Base-by-base conservation (phyloP, 495 filamentous ascomycete genomes). In the Hypoxylon fragiforme region DNA sequence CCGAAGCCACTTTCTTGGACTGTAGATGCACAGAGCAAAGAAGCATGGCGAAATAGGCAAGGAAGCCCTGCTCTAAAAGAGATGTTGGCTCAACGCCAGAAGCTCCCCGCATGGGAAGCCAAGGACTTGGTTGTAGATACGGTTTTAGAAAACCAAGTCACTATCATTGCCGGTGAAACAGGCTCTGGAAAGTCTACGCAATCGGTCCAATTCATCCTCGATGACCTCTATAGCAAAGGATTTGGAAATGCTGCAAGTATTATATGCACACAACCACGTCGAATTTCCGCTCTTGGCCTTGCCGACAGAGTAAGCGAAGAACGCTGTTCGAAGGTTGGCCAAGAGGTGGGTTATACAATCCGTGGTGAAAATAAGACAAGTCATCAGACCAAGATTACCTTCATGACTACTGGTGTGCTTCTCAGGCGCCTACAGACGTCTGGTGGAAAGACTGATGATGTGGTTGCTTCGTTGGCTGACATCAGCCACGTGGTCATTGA, bases 151-250 rank as follows among this genome's bases (percentile, higher is more conserved):
- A 81, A 90, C 63, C 91, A 95, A 68, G 89, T 97, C 15, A 92
- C 88, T 3, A 97, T 98, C 55, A 95, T 98, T 44, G 92, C 91
- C 20, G 94, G 94, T 57, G 94, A 97, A 71, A 98, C 94, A 5
- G 94, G 94, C 45, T 95, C 89, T 35, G 94, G 94, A 62, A 98
- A 98, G 69, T 96, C 91, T 46, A 98, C 94, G 0, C 94, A 98
- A 69, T 90, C 90, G 9, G 94, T 97, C 3, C 94, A 98, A 67
- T 98, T 97, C 68, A 77, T 98, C 16, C 76, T 98, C 5, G 94
- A 98, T 62, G 90, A 97, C 61, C 76, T 98, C 64, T 96, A 97
- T 62, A 72, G 82, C 57, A 79, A 81, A 18, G 78, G 84, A 11
- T 75, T 94, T 11, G 94, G 94, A 7, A 81, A 78, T 3, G 77